Base-by-base conservation (phyloP, 2,329 filamentous ascomycete species). In the Trichoderma cornu-damae region DNA sequence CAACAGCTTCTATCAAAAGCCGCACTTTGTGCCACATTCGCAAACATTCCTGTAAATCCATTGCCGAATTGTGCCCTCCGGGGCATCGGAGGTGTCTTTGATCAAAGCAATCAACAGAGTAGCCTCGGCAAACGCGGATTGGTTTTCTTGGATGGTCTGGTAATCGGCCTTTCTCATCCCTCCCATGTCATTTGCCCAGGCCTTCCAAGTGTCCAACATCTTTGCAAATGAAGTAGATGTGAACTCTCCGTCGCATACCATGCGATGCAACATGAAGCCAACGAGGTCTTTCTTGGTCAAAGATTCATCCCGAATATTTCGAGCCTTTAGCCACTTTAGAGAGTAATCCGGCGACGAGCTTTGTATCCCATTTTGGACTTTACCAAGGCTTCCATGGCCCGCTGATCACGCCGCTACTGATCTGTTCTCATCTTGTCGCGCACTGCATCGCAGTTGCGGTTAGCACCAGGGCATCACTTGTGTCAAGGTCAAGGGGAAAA, bases 31-130 rank as follows among this genome's bases (percentile, higher is more conserved):
- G 77, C 80, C 79, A 83, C 66, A 82, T 73, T 12, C 74, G 65
- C 61, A 83, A 61, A 56, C 79, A 82, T 61, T 83, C 79, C 64
- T 82, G 79, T 65, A 83, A 63, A 50, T 83, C 79, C 68, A 77
- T 71, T 3, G 76, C 70, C 54, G n/a, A n/a, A 82, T 58, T 1
- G 75, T 76, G 1, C 78, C 79, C 61, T 80, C 78, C 30, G 72
- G 61, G 0, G 75, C 78, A 2, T 66, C 68, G 1, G 75, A 72
- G 0, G 77, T 73, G 44, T 77, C 77, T 55, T 73, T 72, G 46
- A 83, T 74, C 34, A 79, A 59, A 4, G 77, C 73, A 12, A 82
- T 67, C 8, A 82, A 59, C 24, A 83, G 62, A 16, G 74, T 73
- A 1, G 78, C 78, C 56, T 76, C 70, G 1, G 77, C 76, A 68